Evolutionary conservation across 106 monocot genomes (phyloP).

Genomic region (Amphibolis antarctica): DNA sequence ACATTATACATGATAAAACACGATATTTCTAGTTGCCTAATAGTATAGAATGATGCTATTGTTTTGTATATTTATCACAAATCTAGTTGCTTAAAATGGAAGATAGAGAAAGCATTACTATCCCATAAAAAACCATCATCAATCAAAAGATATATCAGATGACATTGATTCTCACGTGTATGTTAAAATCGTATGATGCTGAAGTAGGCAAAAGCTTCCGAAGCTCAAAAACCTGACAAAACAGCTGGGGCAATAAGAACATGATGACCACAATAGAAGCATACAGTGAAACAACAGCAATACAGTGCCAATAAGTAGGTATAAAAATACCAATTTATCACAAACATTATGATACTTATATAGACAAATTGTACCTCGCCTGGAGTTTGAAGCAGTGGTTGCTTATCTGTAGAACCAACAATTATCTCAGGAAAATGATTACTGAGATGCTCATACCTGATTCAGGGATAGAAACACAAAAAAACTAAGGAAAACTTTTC

Average conservation of each 20-base stretch:
- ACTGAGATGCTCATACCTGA: slow-evolving; percentile 41
- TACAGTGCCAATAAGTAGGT: background rate
- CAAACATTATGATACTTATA: background rate
- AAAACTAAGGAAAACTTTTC: too few species aligned
- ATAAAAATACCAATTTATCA: background rate
- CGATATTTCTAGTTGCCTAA: too few species aligned
- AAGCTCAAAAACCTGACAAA: slow-evolving; percentile 61
- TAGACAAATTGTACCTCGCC: slow-evolving; percentile 49
- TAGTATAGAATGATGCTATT: too few species aligned
- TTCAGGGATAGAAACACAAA: background rate
- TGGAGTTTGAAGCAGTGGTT: slow-evolving; percentile 83
- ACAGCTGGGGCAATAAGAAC: background rate
- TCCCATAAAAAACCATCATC: background rate
- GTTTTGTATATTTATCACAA: too few species aligned
- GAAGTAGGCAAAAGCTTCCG: slow-evolving; percentile 84
- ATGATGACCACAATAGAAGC: background rate
- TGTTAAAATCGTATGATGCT: slow-evolving; percentile 77
- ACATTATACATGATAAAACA: too few species aligned
- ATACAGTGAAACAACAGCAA: background rate
- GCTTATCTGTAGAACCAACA: slow-evolving; percentile 65
- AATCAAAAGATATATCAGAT: background rate
- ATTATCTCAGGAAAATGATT: slow-evolving; percentile 42
- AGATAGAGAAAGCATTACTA: background rate
- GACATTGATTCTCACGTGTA: slow-evolving; percentile 46
- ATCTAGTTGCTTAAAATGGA: too few species aligned